These are phyloP conservation scores for Podila epigama DNA, from an alignment of 192 early-diverging fungal genomes.

Conservation along the genomic window DNA sequence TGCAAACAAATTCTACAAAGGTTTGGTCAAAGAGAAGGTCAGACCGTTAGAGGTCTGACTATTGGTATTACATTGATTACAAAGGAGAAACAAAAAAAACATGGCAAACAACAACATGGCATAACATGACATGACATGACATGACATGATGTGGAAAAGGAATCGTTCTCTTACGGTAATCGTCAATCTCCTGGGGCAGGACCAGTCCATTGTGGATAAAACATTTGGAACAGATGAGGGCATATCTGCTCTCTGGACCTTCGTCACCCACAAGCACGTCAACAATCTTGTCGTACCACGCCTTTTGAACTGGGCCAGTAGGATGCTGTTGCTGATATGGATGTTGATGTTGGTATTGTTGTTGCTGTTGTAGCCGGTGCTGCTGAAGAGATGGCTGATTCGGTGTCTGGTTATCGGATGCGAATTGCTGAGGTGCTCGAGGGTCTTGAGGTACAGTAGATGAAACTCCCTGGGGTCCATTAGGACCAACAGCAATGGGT, in stretches of 20 bases:
- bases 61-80: background rate
- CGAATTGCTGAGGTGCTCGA: slow-evolving; percentile 10
- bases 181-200: slow-evolving; percentile 79
- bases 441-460: background rate
- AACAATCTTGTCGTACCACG: slow-evolving; percentile 93
- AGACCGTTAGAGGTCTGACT: background rate
- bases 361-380: no score
- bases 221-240: slow-evolving; percentile 91
- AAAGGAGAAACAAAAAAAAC: no score
- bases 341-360: background rate
- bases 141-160: background rate
- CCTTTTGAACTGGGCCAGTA: slow-evolving; percentile 13
- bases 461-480: slow-evolving; percentile 18
- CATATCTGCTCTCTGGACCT: slow-evolving; percentile 88
- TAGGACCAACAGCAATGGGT: slow-evolving; percentile 20
- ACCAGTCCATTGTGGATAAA: slow-evolving; percentile 94
- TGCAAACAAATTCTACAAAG: slow-evolving; percentile 59
- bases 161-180: slow-evolving; percentile 59
- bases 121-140: no score
- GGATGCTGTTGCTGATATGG: slow-evolving; percentile 9
- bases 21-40: background rate
- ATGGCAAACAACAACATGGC: no score
- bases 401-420: slow-evolving; percentile 5
- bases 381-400: no score
- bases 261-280: slow-evolving; percentile 94